These are phyloP conservation scores for Paulownia fortunei DNA, from an alignment of 257 asterid species.

Conservation along the genomic window DNA sequence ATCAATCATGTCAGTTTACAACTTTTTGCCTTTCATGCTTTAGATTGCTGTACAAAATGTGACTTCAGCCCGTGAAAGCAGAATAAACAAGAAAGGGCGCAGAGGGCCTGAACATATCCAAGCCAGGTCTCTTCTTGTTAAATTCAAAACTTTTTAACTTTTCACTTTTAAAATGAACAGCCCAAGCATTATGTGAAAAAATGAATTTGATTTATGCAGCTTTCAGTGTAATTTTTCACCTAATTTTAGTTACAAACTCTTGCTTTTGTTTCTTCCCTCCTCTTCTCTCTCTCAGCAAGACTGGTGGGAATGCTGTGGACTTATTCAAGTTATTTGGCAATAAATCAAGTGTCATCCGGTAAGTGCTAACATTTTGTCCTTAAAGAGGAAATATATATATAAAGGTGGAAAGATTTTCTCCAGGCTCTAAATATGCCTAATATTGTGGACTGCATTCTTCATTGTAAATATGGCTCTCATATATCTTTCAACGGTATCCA, in stretches of 20 bases:
- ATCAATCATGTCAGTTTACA: constrained; percentile 4
- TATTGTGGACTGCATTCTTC: background rate
- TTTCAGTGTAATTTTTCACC: background rate
- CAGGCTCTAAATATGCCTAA: background rate
- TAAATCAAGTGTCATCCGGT: constrained; percentile 80
- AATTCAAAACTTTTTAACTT: background rate
- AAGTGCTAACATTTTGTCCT: constrained; percentile 27
- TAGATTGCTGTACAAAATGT: constrained; percentile 91
- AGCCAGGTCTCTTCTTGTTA: constrained; percentile 55
- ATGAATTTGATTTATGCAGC: constrained; percentile 8
- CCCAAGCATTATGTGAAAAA: background rate
- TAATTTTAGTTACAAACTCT: constrained; percentile 20
- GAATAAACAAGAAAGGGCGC: constrained; percentile 83
- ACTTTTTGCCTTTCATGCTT: constrained; percentile 30
- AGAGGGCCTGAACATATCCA: constrained; percentile 70
- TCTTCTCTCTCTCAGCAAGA: constrained; percentile 61
- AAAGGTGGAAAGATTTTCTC: background rate
- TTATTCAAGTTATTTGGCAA: constrained; percentile 80
- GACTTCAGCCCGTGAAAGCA: constrained; percentile 89
- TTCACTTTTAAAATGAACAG: background rate
- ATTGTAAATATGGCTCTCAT: background rate
- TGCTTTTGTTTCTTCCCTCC: constrained; percentile 10
- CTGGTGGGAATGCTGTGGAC: constrained; percentile 79
- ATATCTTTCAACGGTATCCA: background rate
- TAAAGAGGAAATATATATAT: background rate